These are phyloP conservation scores for Coniella lustricola DNA, from an alignment of 2,329 filamentous ascomycete genomes.

Conservation along the genomic window DNA sequence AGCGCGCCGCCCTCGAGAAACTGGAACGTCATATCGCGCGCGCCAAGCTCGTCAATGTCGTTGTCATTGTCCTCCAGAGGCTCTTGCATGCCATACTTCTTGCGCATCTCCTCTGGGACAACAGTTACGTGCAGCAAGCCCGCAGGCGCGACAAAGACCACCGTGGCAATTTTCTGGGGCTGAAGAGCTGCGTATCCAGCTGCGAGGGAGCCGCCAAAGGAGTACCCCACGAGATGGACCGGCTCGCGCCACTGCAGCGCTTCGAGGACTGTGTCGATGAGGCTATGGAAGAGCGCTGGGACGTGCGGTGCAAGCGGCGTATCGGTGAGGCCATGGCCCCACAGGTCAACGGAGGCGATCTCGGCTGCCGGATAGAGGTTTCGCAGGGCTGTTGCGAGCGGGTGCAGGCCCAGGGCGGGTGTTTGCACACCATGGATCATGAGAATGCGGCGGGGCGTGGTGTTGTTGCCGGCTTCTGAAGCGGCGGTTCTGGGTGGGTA, in stretches of 20 bases:
- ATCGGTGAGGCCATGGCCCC: slow-evolving; percentile 46
- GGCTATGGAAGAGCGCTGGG: slow-evolving; percentile 33
- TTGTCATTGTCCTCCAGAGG: slow-evolving; percentile 10
- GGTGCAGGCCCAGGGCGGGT: slow-evolving; percentile 39
- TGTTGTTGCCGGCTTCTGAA: background rate
- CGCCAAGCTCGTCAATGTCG: slow-evolving; percentile 24
- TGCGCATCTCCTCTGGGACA: slow-evolving; percentile 21
- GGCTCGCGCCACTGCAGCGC: slow-evolving; percentile 31
- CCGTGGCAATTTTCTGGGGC: slow-evolving; percentile 22
- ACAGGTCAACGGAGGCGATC: slow-evolving; percentile 40
- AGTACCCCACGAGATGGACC: slow-evolving; percentile 41
- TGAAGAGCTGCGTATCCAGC: slow-evolving; percentile 30
- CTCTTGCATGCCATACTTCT: background rate
- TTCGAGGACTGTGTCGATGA: slow-evolving; percentile 33
- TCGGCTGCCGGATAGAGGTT: slow-evolving; percentile 28
- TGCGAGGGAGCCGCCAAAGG: slow-evolving; percentile 38
- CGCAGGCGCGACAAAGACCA: slow-evolving; percentile 39
- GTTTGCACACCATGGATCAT: slow-evolving; percentile 46
- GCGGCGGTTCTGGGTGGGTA: slow-evolving; percentile 19
- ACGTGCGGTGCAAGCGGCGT: slow-evolving; percentile 37
- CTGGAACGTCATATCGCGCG: slow-evolving; percentile 29
- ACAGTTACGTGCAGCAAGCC: slow-evolving; percentile 29
- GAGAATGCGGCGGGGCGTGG: slow-evolving; percentile 28
- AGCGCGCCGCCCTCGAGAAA: slow-evolving; percentile 37
- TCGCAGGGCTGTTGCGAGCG: slow-evolving; percentile 31